Base-by-base conservation (phyloP, 2,329 filamentous ascomycete species). In the Botrytis paeoniae region DNA sequence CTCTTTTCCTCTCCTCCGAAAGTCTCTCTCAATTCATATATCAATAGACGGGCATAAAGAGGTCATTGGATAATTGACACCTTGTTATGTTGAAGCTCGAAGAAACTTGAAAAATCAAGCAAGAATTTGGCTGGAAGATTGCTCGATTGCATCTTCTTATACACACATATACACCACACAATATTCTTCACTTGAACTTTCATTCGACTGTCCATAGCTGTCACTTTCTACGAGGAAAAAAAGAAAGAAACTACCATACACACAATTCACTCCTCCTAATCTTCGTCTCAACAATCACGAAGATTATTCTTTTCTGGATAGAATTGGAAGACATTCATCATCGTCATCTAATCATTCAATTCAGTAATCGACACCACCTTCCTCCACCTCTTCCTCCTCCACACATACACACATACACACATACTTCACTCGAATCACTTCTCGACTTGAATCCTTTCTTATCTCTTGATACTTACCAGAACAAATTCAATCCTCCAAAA, bases 181-280 rank as follows among this genome's bases (percentile, higher is more conserved):
- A 70, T 63, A 70, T 74, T 73, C 77, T 75, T 54, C 75, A 72
- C 71, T 75, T 69, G 37, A 48, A 57, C 75, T 69, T 71, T 69
- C 71, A 72, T 71, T 77, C 75, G 76, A 75, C 77, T 73, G 75
- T 77, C 76, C 76, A 76, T 78, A 77, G 75, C 77, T 78, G 76
- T 78, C 77, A 76, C 59, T 73, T 75, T 72, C 74, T 59, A 48
- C 66, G 29, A 73, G 75, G 69, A 41, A 65, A 73, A 45, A 74
- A 73, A 65, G 74, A 73, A 73, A 73, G 57, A 73, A 60, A 62
- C 39, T 62, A 69, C 68, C n/a, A 57, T 18, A 72, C 12, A 48
- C 57, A 32, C 32, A 45, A 45, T 70, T 64, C 59, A 48, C 54
- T 54, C 20, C 62, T 48, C 69, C 59, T 32, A 57, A 8, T 45